Evolutionary conservation across 768 basidiomycete species (phyloP), one percentile per base, ranked within the genome.

Genomic region (Nidularia sp.): DNA sequence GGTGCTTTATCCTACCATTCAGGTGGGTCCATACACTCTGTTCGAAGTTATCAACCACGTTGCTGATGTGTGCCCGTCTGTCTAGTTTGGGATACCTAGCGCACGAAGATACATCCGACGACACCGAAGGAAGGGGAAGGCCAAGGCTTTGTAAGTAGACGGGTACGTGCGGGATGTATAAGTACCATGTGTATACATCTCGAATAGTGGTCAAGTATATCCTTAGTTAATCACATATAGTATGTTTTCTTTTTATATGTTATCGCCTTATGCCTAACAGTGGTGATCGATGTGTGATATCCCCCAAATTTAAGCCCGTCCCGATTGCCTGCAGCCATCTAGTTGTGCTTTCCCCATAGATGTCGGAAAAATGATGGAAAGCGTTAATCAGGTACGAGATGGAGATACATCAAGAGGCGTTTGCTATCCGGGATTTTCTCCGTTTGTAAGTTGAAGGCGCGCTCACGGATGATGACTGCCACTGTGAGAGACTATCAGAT

Each of bases 1-100:
- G 54, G 70, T 86, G 13, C 62, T 87, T 49, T 93, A 93, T 74
- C 88, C 90, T 12, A 68, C 71, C 10, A 64, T 85, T 9, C 77
- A 81, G 77, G 89, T 89, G 60, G 64, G 83, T 66, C 12, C 47
- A 34, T 41, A 48, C 47, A 51, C 53, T 22, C 34, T 47, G 49
- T 46, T 50, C 43, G 3, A 29, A 9, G 36, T n/a, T 34, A 22
- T 47, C 47, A 35, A 47, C 39, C 33, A 46, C 45, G 45, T 22
- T 45, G 45, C 35, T 39, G 12, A 18, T 34, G 47, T 55, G 34
- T 54, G 3, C 42, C 45, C 22, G 32, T 35, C n/a, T 31, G 5
- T 45, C 7, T 34, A 57, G 53, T 54, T 57, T 54, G 50, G 56
- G 6, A 35, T 51, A 33, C 53, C 49, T 5, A 47, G 48, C 34